Conservation (phyloP, 1,284 basidiomycete species). For the Sphaerobolus stellatus region DNA sequence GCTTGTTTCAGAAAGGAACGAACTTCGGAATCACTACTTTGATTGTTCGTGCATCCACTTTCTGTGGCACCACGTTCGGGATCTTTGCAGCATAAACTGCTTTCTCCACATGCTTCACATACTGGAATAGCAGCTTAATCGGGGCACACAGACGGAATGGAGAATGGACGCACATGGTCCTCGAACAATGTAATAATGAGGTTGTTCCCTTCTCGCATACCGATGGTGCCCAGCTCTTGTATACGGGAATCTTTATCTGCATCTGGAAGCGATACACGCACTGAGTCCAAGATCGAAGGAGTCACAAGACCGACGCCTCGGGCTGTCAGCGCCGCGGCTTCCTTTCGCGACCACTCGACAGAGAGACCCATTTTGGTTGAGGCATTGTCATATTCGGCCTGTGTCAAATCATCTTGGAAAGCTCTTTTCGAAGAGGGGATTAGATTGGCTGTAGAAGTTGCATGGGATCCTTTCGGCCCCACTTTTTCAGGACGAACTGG, state of each 20-base stretch:
- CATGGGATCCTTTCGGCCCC: constrained; percentile 5
- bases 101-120: constrained; percentile 67
- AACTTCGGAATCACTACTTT: constrained; percentile 78
- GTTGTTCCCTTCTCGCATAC: constrained; percentile 70
- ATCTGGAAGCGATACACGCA: constrained; percentile 55
- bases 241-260: constrained; percentile 43
- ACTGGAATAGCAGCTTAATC: constrained; percentile 46
- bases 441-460: constrained; percentile 46
- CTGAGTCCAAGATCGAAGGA: constrained; percentile 65
- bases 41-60: constrained; percentile 64
- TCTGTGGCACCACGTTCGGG: constrained; percentile 68
- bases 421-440: constrained; percentile 57
- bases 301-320: constrained; percentile 76
- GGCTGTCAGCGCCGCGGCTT: constrained; percentile 62
- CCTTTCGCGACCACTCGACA: constrained; percentile 70
- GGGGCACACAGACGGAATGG: background rate
- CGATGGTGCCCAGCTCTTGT: constrained; percentile 73
- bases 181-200: constrained; percentile 74
- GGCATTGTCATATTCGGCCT: constrained; percentile 53
- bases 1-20: background rate
- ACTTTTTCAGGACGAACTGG: no score
- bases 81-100: constrained; percentile 71
- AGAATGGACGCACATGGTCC: constrained; percentile 36
- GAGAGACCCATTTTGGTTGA: constrained; percentile 62
- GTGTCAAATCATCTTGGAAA: constrained; percentile 46